Evolutionary conservation across 768 basidiomycete species (phyloP).

Genomic region (Amanita jacksonii): DNA sequence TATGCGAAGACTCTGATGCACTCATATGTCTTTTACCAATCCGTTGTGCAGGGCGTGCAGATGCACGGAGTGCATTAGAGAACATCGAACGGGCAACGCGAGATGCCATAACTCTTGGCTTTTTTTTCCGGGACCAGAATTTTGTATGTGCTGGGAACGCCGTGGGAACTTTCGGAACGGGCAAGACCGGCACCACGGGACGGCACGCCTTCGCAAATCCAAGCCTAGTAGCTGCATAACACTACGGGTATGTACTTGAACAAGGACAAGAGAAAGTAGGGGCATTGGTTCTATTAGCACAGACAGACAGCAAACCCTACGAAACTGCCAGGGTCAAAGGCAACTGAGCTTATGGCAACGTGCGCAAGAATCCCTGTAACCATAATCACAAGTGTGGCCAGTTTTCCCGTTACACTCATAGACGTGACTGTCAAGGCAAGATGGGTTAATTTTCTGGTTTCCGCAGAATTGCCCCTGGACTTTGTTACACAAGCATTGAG

Average conservation of each 20-base stretch:
- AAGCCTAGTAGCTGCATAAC: conserved; percentile 4
- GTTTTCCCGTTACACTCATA: neutral
- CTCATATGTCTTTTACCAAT: conserved; percentile 9
- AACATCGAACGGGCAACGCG: conserved; percentile 8
- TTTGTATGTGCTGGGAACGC: neutral
- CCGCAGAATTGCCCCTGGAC: conserved; percentile 1
- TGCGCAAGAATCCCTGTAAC: neutral
- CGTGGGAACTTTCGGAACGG: conserved; percentile 8
- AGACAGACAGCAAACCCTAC: too few relatives aligned
- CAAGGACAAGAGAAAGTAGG: too few relatives aligned
- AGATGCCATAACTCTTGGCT: conserved; percentile 11
- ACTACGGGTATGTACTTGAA: neutral
- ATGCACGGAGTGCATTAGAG: conserved; percentile 6
- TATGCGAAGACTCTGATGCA: conserved; percentile 9
- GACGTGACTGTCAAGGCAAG: neutral
- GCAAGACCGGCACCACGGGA: conserved; percentile 10
- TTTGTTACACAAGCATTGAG: neutral
- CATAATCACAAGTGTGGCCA: neutral
- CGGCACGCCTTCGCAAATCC: too few relatives aligned
- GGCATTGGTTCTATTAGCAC: too few relatives aligned
- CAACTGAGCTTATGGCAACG: neutral
- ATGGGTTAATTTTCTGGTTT: neutral
- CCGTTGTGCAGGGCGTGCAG: conserved; percentile 5
- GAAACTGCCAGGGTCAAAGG: too few relatives aligned
- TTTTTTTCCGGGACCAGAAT: conserved; percentile 4